phyloP scores from a whole-genome alignment of 768 basidiomycete species.

The Tephrocybe sp. region DNA sequence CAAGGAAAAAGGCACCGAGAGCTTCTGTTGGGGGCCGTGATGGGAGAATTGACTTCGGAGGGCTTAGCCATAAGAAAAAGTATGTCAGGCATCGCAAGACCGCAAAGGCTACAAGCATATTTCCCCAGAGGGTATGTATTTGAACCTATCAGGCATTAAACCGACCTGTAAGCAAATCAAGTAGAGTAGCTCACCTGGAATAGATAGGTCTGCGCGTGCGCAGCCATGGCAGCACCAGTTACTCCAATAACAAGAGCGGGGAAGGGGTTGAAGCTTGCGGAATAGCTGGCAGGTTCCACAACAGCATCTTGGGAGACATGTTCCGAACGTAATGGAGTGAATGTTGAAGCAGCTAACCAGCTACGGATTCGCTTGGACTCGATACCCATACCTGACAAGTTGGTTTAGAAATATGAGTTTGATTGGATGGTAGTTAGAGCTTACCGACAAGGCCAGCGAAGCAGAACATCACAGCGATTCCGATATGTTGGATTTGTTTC shows the following conservation, averaged over 20 bases:
- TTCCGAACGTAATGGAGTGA: slow-evolving; percentile 29
- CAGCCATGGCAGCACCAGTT: slow-evolving; percentile 91
- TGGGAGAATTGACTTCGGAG: slow-evolving; percentile 82
- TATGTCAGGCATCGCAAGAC: slow-evolving; percentile 86
- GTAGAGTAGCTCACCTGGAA: slow-evolving; percentile 60
- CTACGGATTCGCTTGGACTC: slow-evolving; percentile 74
- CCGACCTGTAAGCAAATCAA: not conserved
- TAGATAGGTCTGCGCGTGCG: slow-evolving; percentile 87
- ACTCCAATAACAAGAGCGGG: slow-evolving; percentile 93
- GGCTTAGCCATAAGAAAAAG: slow-evolving; percentile 90
- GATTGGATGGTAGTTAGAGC: not conserved
- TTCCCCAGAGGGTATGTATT: slow-evolving; percentile 91
- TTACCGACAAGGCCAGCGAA: slow-evolving; percentile 82
- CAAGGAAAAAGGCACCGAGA: slow-evolving; percentile 81
- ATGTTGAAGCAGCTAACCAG: slow-evolving; percentile 68
- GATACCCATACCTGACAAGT: slow-evolving; percentile 63
- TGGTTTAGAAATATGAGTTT: not conserved
- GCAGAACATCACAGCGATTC: slow-evolving; percentile 97
- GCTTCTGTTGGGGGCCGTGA: slow-evolving; percentile 94
- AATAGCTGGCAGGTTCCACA: slow-evolving; percentile 72
- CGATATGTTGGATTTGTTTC: slow-evolving; percentile 92
- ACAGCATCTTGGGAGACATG: slow-evolving; percentile 41
- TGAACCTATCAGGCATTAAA: slow-evolving; percentile 54
- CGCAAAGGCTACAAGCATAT: slow-evolving; percentile 76
- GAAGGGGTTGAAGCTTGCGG: slow-evolving; percentile 85